Evolutionary conservation across 2,329 filamentous ascomycete genomes (phyloP).

Genomic region (Apiospora kogelbergensis): DNA sequence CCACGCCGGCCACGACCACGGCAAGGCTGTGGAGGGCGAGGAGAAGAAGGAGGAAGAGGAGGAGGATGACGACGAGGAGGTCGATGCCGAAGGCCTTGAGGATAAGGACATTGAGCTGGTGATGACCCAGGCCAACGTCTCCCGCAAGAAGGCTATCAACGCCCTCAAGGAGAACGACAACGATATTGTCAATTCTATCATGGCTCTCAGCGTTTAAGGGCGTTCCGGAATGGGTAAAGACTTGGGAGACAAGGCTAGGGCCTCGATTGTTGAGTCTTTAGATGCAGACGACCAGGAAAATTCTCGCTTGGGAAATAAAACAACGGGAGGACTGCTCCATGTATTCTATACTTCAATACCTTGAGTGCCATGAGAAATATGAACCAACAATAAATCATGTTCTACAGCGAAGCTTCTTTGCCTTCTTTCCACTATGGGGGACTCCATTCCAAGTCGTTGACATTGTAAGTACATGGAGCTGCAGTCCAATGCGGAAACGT

Average conservation of each 20-base stretch:
- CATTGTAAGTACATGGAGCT: too few species aligned
- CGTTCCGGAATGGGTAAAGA: neutral
- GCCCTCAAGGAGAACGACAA: conserved; percentile 99
- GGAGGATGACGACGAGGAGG: conserved; percentile 93
- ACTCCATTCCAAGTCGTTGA: neutral
- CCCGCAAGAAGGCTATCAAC: conserved; percentile 97
- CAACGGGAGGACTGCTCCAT: conserved; percentile 15
- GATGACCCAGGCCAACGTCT: conserved; percentile 96
- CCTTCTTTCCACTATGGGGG: conserved; percentile 12
- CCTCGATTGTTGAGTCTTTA: conserved; percentile 12
- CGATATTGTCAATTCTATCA: conserved; percentile 99
- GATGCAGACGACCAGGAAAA: conserved; percentile 24
- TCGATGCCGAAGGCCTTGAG: conserved; percentile 91
- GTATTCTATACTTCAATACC: conserved; percentile 27
- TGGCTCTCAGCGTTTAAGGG: conserved; percentile 83
- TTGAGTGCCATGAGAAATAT: conserved; percentile 9
- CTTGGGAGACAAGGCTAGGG: neutral
- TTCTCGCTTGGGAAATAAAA: conserved; percentile 17
- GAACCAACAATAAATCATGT: neutral
- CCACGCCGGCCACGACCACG: conserved; percentile 70
- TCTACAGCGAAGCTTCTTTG: neutral
- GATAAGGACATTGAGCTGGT: conserved; percentile 99
- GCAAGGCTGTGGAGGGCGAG: conserved; percentile 58
- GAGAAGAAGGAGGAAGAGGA: conserved; percentile 80
- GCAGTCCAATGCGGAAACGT: neutral